A percentile compares a stretch with the other conserved stretches of the same genome.
phyloP scores from a whole-genome alignment of 1,284 basidiomycete genomes.

The Caloboletus firmus region DNA sequence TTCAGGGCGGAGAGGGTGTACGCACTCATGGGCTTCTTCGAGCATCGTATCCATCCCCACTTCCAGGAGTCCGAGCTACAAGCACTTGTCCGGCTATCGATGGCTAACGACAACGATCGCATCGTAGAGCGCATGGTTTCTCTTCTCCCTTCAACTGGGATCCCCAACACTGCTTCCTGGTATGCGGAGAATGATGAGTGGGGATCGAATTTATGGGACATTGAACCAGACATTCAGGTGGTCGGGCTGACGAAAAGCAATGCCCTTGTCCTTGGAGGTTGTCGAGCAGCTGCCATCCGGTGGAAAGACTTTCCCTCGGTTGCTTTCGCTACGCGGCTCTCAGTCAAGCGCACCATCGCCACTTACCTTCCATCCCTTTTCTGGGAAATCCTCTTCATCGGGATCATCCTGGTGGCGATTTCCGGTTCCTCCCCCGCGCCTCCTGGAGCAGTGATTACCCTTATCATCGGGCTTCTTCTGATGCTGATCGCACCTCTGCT shows the following conservation, averaged over 20 bases:
- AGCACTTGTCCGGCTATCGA: conserved; percentile 27
- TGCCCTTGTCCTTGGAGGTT: conserved; percentile 30
- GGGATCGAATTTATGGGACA: conserved; percentile 28
- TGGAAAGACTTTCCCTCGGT: conserved; percentile 30
- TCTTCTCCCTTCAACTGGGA: conserved; percentile 14
- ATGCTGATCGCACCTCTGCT: conserved; percentile 19
- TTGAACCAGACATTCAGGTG: conserved; percentile 26
- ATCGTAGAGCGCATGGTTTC: conserved; percentile 30
- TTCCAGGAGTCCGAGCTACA: conserved; percentile 24
- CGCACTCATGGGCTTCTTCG: conserved; percentile 32
- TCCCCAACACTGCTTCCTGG: conserved; percentile 11
- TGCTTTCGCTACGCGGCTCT: conserved; percentile 18
- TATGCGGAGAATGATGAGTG: conserved; percentile 24
- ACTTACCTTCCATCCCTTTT: conserved; percentile 6
- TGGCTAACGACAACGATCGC: conserved; percentile 31
- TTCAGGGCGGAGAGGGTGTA: conserved; percentile 29
- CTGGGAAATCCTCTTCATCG: conserved; percentile 5
- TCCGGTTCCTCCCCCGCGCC: background rate
- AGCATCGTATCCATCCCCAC: conserved; percentile 29
- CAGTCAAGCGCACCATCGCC: conserved; percentile 19
- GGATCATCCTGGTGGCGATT: background rate
- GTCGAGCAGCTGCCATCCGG: conserved; percentile 24
- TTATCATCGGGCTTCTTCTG: conserved; percentile 16
- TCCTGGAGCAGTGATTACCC: background rate
- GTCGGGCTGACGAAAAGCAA: conserved; percentile 26